A percentile compares a stretch with the other conserved stretches of the same genome.
Evolutionary conservation across 192 early-diverging fungal genomes (phyloP).

Genomic region (Jimgerdemannia lactiflua): DNA sequence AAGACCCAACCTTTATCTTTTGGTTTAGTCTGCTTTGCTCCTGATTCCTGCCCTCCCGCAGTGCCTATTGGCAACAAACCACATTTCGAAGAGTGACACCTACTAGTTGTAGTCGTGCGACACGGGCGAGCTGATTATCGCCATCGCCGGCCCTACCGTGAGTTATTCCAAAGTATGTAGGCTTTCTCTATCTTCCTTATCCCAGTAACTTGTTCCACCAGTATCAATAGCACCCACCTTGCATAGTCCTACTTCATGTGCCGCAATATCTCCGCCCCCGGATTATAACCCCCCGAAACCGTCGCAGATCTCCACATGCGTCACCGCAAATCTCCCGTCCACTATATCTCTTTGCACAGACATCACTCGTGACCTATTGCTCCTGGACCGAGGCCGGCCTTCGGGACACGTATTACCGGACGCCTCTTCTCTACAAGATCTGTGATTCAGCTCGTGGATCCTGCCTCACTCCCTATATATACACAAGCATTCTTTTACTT

Average conservation of each 20-base stretch:
- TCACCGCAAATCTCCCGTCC: conserved; percentile 7
- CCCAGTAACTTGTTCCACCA: too few relatives aligned
- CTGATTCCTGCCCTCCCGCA: not conserved
- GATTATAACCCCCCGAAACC: conserved; percentile 9
- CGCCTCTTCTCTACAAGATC: not conserved
- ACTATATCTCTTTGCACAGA: conserved; percentile 12
- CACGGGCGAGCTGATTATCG: conserved; percentile 9
- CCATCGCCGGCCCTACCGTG: conserved; percentile 12
- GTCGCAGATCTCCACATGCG: conserved; percentile 6
- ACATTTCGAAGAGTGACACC: conserved; percentile 3
- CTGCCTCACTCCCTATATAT: not conserved
- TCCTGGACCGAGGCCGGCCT: conserved; percentile 12
- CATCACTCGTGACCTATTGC: not conserved
- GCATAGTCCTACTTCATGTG: too few relatives aligned
- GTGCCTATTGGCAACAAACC: not conserved
- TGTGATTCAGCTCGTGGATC: not conserved
- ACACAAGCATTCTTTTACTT: conserved; percentile 6
- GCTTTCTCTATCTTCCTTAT: not conserved
- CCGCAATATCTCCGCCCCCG: not conserved
- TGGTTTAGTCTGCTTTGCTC: conserved; percentile 14
- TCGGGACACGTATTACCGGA: conserved; percentile 12
- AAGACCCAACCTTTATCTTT: not conserved
- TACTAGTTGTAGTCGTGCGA: not conserved
- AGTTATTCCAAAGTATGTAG: conserved; percentile 14
- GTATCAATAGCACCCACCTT: too few relatives aligned